Evolutionary conservation across 805 yeast species (phyloP).

Genomic region (Myxozyma melibiosi): DNA sequence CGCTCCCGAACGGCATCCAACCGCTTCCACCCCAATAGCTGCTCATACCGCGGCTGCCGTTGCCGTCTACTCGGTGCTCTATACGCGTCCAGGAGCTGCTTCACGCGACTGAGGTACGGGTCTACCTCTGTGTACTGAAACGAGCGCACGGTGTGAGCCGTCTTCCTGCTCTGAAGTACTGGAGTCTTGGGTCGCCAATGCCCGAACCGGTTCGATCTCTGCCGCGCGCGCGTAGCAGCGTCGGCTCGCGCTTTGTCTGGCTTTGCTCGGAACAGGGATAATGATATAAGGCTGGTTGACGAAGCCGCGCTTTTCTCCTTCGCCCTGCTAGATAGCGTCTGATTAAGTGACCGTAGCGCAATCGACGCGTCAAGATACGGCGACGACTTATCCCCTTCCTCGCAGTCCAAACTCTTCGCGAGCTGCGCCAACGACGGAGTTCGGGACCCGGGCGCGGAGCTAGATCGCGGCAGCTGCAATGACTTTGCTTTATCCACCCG

Average conservation of each 20-base stretch:
- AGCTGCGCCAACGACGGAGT: no score
- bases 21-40: slow-evolving; percentile 5
- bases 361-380: background rate
- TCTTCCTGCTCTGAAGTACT: background rate
- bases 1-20: background rate
- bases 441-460: no score
- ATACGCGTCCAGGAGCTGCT: slow-evolving; percentile 17
- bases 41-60: slow-evolving; percentile 16
- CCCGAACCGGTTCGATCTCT: slow-evolving; percentile 7
- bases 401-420: no score
- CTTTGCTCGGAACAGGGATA: background rate
- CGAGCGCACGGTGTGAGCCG: background rate
- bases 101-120: slow-evolving; percentile 17
- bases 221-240: background rate
- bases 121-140: slow-evolving; percentile 3
- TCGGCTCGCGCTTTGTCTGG: background rate
- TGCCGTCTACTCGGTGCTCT: slow-evolving; percentile 1
- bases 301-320: background rate
- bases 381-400: background rate
- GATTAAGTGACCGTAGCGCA: background rate
- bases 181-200: background rate
- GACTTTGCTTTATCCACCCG: no score
- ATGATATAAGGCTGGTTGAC: background rate
- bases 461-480: no score
- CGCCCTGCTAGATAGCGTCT: background rate